phyloP scores from a whole-genome alignment of 225 moss, liverwort and hornwort species.

The Pseudisothecium myosuroides region DNA sequence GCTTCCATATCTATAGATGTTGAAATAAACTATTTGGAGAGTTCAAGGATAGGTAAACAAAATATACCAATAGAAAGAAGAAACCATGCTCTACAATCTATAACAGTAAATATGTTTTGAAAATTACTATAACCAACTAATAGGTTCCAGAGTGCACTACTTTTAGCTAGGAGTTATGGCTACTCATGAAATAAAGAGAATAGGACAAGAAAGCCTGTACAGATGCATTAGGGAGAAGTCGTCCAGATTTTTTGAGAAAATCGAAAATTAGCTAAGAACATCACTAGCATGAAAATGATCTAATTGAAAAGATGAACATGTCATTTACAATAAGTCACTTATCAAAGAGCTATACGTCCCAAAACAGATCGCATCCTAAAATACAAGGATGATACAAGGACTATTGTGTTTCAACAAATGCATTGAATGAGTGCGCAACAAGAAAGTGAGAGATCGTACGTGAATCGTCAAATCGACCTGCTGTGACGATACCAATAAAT shows the following conservation, averaged over 20 bases:
- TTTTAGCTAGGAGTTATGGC: background rate
- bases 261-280: background rate
- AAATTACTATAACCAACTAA: background rate
- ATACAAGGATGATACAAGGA: background rate
- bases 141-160: background rate
- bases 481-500: constrained; percentile 86
- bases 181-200: background rate
- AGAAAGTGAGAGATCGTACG: constrained; percentile 21
- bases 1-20: background rate
- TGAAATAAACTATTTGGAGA: background rate
- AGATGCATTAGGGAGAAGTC: background rate
- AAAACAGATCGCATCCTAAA: background rate
- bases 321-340: background rate
- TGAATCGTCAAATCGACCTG: constrained; percentile 58
- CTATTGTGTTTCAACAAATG: background rate
- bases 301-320: background rate
- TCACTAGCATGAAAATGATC: background rate
- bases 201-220: background rate
- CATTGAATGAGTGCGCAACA: background rate
- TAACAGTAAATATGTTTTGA: background rate
- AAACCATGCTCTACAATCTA: background rate
- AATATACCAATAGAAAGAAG: background rate
- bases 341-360: background rate
- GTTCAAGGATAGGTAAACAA: background rate
- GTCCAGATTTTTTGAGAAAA: background rate